Percentiles rank a stretch among this genome's conserved stretches.
phyloP scores from a whole-genome alignment of 805 yeast genomes.

The Candida nonsorbophila region DNA sequence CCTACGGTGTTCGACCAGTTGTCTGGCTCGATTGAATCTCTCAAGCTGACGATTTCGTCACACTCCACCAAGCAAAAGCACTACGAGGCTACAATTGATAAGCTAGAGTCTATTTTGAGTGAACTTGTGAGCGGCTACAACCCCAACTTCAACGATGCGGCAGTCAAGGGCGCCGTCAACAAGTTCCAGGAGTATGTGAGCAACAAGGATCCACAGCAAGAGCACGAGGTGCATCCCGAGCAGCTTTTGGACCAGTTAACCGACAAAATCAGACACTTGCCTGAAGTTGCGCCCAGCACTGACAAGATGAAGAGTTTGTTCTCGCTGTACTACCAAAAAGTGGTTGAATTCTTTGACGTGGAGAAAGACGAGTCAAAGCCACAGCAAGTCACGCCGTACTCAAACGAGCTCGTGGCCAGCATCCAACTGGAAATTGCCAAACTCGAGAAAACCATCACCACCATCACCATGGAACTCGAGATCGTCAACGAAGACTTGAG shows the following conservation, averaged over 20 bases:
- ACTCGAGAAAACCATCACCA: slow-evolving; percentile 10
- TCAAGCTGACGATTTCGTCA: neutral
- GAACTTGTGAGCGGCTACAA: slow-evolving; percentile 58
- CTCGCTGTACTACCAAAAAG: no score
- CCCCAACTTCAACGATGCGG: slow-evolving; percentile 80
- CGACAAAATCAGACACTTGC: no score
- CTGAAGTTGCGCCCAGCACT: no score
- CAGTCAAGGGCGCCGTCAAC: slow-evolving; percentile 70
- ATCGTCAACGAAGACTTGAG: slow-evolving; percentile 16
- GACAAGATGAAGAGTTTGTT: slow-evolving; percentile 4
- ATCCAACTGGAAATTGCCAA: slow-evolving; percentile 1
- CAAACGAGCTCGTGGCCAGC: neutral
- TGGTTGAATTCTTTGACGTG: no score
- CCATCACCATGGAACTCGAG: slow-evolving; percentile 9
- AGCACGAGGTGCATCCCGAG: no score
- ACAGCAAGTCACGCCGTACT: neutral
- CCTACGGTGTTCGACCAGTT: no score
- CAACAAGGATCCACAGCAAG: no score
- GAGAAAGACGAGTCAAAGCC: no score
- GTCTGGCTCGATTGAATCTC: no score
- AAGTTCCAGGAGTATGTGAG: slow-evolving; percentile 45
- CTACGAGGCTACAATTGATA: slow-evolving; percentile 12
- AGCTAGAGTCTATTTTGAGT: slow-evolving; percentile 44
- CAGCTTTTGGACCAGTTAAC: no score
- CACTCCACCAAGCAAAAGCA: slow-evolving; percentile 9